Evolutionary conservation across 179 eudicot genomes (phyloP), one percentile per base, ranked within the genome.

Genomic region (Spinacia oleracea): DNA sequence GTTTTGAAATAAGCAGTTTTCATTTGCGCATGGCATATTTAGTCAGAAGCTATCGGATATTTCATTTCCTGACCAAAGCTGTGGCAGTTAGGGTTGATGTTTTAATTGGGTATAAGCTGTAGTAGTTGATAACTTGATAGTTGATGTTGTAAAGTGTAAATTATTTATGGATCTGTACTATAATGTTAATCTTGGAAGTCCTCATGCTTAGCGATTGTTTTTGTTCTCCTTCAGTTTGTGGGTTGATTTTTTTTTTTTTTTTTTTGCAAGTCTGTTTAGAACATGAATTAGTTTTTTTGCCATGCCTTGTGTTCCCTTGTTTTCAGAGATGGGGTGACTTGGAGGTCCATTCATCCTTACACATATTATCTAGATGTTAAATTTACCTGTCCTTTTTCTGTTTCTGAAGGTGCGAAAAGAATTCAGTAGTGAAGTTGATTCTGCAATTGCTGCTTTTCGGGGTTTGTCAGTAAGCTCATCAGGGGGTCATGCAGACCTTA

Each of bases 381-480:
- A 29, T 25, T 31, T 42, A 16, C 31, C 59, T 42, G 12, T 45
- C 14, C 14, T 5, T 51, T 77, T 71, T 60, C 64, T 72, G 64
- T 74, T 56, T 70, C 60, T 86, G 78, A 83, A 94, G 98, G 88
- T 91, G 46, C 86, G 90, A 29, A 94, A 93, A 79, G 98, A 94
- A 83, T 94, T 94, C 75, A 90, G 84, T 63, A 85, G 91, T 72
- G 94, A 91, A 0, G 84, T 88, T 76, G 93, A 91, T 58, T 82
- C 93, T 70, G 93, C 90, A 73, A 51, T 80, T 78, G 78, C 91
- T 82, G 96, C 93, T 78, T 76, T 91, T 72, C 85, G 91, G 31
- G 82, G 86, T 58, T 74, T 94, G 66, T 80, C 90, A 12, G 89
- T 82, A 65, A 87, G 81, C 79, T 72, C 90, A 73, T 85, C 89